Evolutionary conservation across 768 basidiomycete species (phyloP).

Genomic region (Lactarius akahatsu): DNA sequence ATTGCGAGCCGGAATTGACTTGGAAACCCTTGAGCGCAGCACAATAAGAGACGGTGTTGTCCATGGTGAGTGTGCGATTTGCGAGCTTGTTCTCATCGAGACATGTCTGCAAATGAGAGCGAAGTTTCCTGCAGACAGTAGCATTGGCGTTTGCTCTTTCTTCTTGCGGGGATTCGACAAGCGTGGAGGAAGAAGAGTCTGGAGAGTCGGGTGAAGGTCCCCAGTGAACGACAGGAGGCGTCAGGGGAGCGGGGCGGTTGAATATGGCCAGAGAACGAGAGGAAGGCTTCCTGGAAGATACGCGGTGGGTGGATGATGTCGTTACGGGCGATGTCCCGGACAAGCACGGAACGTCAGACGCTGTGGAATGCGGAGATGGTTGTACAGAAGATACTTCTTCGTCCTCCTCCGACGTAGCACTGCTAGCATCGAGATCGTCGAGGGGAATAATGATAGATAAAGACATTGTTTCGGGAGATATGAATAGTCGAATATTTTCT

Average conservation of each 20-base stretch:
- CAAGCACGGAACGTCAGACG: conserved; percentile 4
- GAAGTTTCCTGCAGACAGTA: not conserved
- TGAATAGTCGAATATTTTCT: not conserved
- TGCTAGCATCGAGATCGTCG: not conserved
- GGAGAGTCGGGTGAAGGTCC: conserved; percentile 1
- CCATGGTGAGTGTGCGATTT: conserved; percentile 20
- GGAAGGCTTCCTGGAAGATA: conserved; percentile 16
- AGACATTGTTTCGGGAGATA: conserved; percentile 5
- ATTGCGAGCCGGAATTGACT: conserved; percentile 4
- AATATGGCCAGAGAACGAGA: conserved; percentile 20
- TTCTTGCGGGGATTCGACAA: conserved; percentile 3
- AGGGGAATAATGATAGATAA: conserved; percentile 15
- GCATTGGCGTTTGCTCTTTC: not conserved
- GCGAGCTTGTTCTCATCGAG: conserved; percentile 24
- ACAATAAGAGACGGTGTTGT: conserved; percentile 18
- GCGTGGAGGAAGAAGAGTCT: conserved; percentile 14
- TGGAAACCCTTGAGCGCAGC: conserved; percentile 20
- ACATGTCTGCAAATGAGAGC: conserved; percentile 19
- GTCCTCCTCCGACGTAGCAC: not conserved
- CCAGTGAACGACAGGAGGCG: conserved; percentile 19
- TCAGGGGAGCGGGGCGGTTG: not conserved
- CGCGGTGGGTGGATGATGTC: not conserved
- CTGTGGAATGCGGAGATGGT: not conserved
- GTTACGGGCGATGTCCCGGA: conserved; percentile 8
- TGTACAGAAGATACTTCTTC: not conserved